Conservation (phyloP, 2,329 filamentous ascomycete genomes). For the Dactylellina leptospora region DNA sequence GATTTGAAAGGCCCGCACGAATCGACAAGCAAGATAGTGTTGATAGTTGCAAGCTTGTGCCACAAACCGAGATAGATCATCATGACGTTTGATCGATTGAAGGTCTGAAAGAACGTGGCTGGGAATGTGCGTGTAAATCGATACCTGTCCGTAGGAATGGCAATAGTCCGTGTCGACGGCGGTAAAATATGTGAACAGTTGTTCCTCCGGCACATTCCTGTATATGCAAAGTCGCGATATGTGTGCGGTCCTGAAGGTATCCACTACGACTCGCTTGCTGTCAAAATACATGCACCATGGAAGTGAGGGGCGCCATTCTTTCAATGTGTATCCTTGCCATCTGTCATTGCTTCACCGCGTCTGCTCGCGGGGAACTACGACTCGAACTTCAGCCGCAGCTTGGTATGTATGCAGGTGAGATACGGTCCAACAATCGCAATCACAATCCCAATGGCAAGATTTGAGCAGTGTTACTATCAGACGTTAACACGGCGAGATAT, state of each 20-base stretch:
- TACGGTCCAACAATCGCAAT: neutral
- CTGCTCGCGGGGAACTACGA: neutral
- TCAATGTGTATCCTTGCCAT: no score
- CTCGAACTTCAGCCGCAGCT: constrained; percentile 16
- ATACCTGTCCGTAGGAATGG: neutral
- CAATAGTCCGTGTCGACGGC: neutral
- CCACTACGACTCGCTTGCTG: no score
- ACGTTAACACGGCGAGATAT: no score
- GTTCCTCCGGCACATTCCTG: no score
- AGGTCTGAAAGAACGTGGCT: neutral
- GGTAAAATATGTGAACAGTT: neutral
- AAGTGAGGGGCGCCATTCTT: no score
- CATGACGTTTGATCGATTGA: constrained; percentile 17
- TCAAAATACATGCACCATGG: no score
- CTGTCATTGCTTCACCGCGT: neutral
- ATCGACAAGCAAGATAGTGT: neutral
- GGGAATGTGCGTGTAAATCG: neutral
- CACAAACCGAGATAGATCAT: constrained; percentile 15
- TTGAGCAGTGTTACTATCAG: no score
- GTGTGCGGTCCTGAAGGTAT: no score
- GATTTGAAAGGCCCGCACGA: neutral
- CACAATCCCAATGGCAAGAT: neutral
- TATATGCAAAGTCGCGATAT: no score
- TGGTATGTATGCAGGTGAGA: neutral
- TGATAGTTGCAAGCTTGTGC: constrained; percentile 5